Base-by-base conservation (phyloP, 306 rosid genomes). In the Dryas alaskensis region DNA sequence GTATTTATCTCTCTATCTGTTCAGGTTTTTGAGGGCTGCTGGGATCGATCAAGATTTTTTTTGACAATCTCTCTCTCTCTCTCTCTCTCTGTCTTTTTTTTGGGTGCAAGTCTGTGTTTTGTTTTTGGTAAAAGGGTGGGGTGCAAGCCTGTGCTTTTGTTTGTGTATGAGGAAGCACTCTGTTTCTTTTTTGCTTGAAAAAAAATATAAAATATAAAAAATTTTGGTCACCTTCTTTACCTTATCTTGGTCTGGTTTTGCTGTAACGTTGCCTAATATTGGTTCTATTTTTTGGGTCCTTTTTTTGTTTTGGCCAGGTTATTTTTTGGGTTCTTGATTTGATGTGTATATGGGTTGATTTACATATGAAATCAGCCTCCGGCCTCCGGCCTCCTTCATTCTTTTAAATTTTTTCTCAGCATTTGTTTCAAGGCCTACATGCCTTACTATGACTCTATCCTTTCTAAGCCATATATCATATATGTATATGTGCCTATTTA, bases 261-360 rank as follows among this genome's bases (percentile, higher is more conserved):
- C 7, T 13, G 48, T 66, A 81, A 67, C 75, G 61, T 60, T 60
- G 61, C 51, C 60, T 52, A 44, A 67, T 59, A 37, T 58, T 6
- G 55, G 62, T 60, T 22, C 16, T 49, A 60, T 60, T 0, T 10
- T 31, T 31, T 31, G 37, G 65, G 13, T 67, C 31, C 17, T 10
- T 37, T 51, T 53, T 53, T 11, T 49, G 8, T 54, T 9, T 16
- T 13, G 4, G 25, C 11, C 7, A 12, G 50, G 42, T 25, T 59
- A 59, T 59, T 0, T 10, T 22, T 22, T 22, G 22, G 64, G 13
- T 67, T 27, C 10, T 11, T 6, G 2, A 6, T 17, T 7, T 40
- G 10, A 8, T 27, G 0, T 22, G 22, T 4, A 2, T 43, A 4
- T 10, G 25, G 13, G 22, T 55, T 14, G 25, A 16, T 58, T 43